Percentiles rank a stretch among this genome's conserved stretches.
These are phyloP conservation scores for Penicillium flavigenum DNA, from an alignment of 495 filamentous ascomycete species.

Conservation along the genomic window DNA sequence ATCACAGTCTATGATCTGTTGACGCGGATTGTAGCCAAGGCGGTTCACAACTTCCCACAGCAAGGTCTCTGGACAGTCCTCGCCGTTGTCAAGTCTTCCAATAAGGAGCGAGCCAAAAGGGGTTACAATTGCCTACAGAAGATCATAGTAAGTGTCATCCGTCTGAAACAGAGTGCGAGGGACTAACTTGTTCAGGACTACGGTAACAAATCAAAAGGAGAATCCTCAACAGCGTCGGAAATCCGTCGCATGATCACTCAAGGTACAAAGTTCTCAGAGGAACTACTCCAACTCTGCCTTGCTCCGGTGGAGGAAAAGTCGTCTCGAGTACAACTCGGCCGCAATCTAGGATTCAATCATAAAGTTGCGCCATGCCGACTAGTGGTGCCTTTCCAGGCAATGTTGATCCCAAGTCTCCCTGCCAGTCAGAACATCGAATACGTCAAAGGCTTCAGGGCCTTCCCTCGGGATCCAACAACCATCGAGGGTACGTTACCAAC, in stretches of 20 bases:
- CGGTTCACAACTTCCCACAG: constrained; percentile 75
- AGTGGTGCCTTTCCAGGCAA: constrained; percentile 83
- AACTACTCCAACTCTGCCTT: constrained; percentile 78
- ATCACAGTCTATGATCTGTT: constrained; percentile 70
- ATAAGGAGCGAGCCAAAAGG: constrained; percentile 48
- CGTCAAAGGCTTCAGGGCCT: constrained; percentile 74
- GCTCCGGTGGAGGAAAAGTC: constrained; percentile 67
- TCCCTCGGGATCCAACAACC: constrained; percentile 64
- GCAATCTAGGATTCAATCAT: constrained; percentile 78
- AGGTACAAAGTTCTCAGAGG: constrained; percentile 80
- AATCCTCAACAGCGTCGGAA: constrained; percentile 44
- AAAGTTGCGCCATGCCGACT: constrained; percentile 77
- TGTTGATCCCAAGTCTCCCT: constrained; percentile 79
- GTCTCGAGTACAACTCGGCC: constrained; percentile 67
- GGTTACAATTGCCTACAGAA: constrained; percentile 52
- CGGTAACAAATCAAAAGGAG: constrained; percentile 44
- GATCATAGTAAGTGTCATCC: constrained; percentile 33
- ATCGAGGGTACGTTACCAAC: constrained; percentile 47
- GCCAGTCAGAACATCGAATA: constrained; percentile 66
- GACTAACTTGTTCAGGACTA: constrained; percentile 39
- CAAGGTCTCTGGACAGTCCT: constrained; percentile 94
- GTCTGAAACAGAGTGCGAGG: not conserved
- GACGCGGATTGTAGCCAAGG: constrained; percentile 74
- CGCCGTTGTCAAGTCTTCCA: constrained; percentile 66
- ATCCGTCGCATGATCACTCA: constrained; percentile 70